Evolutionary conservation across 768 basidiomycete species (phyloP).

Genomic region (Pleurotus citrinopileatus): DNA sequence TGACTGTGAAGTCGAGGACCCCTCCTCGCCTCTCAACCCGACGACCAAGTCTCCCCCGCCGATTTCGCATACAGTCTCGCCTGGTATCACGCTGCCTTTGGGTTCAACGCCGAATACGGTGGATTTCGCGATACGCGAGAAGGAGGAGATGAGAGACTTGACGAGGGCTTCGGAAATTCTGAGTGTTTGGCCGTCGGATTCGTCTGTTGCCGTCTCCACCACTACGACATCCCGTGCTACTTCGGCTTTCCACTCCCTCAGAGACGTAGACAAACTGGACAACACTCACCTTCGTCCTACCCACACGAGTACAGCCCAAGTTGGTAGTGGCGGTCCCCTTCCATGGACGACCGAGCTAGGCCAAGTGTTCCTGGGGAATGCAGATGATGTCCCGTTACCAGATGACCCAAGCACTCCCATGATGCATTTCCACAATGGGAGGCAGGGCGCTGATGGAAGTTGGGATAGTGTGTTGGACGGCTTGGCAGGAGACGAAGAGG

Average conservation of each 20-base stretch:
- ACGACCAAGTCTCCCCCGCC: neutral
- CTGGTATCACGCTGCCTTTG: neutral
- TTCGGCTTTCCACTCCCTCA: conserved; percentile 10
- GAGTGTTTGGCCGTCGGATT: conserved; percentile 29
- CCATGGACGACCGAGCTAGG: conserved; percentile 57
- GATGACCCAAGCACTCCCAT: conserved; percentile 25
- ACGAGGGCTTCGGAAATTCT: conserved; percentile 82
- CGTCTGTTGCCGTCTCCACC: conserved; percentile 9
- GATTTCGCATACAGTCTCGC: no score
- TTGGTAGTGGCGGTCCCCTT: conserved; percentile 10
- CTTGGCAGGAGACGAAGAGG: neutral
- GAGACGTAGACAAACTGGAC: conserved; percentile 1
- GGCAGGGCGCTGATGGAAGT: conserved; percentile 11
- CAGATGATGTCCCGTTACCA: conserved; percentile 69
- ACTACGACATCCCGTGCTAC: neutral
- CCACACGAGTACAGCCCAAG: neutral
- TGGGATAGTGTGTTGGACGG: neutral
- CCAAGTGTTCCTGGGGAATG: conserved; percentile 80
- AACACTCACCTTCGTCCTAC: neutral
- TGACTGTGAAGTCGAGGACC: conserved; percentile 13
- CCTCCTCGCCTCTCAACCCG: neutral
- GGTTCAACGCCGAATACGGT: conserved; percentile 54
- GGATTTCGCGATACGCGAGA: conserved; percentile 80
- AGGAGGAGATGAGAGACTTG: conserved; percentile 86
- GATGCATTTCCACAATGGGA: conserved; percentile 18